Evolutionary conservation across 2,329 filamentous ascomycete genomes (phyloP).

Genomic region (Alternaria sp.): DNA sequence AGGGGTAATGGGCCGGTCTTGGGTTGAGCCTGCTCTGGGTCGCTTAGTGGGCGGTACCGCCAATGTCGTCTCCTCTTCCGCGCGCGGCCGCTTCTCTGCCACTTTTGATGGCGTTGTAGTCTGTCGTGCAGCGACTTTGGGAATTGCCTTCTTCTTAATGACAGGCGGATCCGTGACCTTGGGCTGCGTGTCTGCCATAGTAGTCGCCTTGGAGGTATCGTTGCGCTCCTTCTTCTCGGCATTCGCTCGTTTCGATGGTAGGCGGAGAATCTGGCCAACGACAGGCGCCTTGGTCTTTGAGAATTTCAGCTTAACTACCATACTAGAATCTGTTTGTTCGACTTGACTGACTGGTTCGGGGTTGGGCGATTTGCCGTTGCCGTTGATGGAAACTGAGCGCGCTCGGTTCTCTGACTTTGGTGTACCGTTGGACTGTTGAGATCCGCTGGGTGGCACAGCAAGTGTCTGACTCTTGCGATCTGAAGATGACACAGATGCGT

Average conservation of each 20-base stretch:
- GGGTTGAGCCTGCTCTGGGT: conserved; percentile 34
- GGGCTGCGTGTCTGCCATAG: conserved; percentile 17
- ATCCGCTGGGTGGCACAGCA: conserved; percentile 24
- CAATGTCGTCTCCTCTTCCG: conserved; percentile 36
- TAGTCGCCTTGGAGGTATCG: conserved; percentile 24
- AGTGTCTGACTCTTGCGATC: conserved; percentile 38
- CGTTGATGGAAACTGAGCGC: conserved; percentile 34
- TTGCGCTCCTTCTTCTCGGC: conserved; percentile 37
- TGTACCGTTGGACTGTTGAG: conserved; percentile 26
- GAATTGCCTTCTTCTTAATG: conserved; percentile 34
- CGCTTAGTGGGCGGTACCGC: conserved; percentile 39
- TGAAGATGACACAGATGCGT: conserved; percentile 43
- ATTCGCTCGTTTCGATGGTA: conserved; percentile 35
- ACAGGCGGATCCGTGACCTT: conserved; percentile 26
- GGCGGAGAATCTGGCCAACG: conserved; percentile 49
- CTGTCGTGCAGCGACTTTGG: conserved; percentile 37
- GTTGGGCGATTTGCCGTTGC: conserved; percentile 36
- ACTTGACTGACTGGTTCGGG: conserved; percentile 13
- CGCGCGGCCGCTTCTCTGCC: conserved; percentile 45
- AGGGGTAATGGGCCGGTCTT: conserved; percentile 44
- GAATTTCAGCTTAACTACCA: conserved; percentile 60
- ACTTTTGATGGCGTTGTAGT: conserved; percentile 24
- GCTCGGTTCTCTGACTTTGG: conserved; percentile 31
- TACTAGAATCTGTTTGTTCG: conserved; percentile 23
- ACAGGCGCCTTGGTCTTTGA: conserved; percentile 56